phyloP scores from a whole-genome alignment of 345 rosid genomes.

The Limnanthes douglasii region DNA sequence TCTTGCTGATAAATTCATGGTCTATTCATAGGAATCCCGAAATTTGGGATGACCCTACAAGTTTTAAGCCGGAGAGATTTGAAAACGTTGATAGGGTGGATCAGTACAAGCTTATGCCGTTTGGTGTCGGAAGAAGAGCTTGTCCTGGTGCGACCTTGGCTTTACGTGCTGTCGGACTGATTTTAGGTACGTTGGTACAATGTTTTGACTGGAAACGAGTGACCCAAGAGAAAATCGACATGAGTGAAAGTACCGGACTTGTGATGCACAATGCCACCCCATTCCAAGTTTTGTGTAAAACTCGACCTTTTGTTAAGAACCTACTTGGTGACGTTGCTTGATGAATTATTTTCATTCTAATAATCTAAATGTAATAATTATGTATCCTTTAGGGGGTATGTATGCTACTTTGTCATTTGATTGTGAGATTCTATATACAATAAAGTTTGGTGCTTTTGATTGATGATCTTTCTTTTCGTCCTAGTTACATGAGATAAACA shows the following conservation, averaged over 20 bases:
- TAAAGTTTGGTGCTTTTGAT: no score
- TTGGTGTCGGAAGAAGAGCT: conserved; percentile 29
- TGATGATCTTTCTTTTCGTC: no score
- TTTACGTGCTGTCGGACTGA: conserved; percentile 17
- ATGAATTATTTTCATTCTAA: no score
- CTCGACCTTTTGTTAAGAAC: conserved; percentile 17
- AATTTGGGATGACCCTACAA: conserved; percentile 25
- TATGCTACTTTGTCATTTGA: no score
- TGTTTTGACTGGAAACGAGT: conserved; percentile 31
- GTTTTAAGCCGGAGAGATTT: conserved; percentile 40
- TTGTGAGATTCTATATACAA: no score
- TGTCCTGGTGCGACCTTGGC: conserved; percentile 29
- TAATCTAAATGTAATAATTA: no score
- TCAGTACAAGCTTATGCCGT: conserved; percentile 15
- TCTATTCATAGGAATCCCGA: conserved; percentile 40
- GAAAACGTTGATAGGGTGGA: conserved; percentile 17
- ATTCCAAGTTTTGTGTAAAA: conserved; percentile 16
- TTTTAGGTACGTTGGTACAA: conserved; percentile 27
- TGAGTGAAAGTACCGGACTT: conserved; percentile 22
- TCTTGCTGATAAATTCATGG: conserved; percentile 35
- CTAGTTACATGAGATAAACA: no score
- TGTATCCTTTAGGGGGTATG: no score
- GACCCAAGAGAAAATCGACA: conserved; percentile 17
- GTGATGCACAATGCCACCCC: conserved; percentile 23
- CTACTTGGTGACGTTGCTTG: no score